phyloP scores from a whole-genome alignment of 306 rosid species.

The Cercis canadensis region DNA sequence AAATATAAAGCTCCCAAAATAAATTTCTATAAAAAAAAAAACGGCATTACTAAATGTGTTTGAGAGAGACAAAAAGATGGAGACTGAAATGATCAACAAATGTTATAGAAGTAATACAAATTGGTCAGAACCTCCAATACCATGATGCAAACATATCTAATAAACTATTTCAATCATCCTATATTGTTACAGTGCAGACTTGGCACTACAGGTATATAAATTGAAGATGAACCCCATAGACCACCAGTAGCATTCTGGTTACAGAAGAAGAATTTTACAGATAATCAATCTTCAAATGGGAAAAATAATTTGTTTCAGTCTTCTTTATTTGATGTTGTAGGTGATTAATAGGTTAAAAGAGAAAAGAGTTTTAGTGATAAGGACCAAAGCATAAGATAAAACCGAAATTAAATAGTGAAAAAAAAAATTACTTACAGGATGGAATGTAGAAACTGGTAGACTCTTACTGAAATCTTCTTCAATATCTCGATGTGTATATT shows the following conservation, averaged over 20 bases:
- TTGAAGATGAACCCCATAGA: neutral
- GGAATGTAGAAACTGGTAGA: conserved; percentile 37
- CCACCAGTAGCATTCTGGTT: neutral
- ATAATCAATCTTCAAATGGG: neutral
- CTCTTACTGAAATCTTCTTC: conserved; percentile 51
- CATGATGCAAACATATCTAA: neutral
- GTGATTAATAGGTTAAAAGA: conserved; percentile 5
- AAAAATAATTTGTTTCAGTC: neutral
- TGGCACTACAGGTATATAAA: neutral
- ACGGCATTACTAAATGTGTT: neutral
- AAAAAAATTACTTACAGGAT: conserved; percentile 49
- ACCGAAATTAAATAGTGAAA: neutral
- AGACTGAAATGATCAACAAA: conserved; percentile 3
- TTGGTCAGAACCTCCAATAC: neutral
- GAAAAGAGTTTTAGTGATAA: neutral
- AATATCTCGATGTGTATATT: conserved; percentile 44
- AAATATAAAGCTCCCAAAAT: conserved; percentile 6
- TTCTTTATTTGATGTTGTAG: neutral
- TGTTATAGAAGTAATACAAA: neutral
- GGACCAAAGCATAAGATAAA: neutral
- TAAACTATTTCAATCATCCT: neutral
- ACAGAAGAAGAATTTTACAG: neutral
- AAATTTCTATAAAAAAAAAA: neutral
- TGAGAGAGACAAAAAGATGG: neutral
- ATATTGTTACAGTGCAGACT: neutral